Evolutionary conservation across 148 eudicot species (phyloP).

Genomic region (Suaeda aralocaspica): DNA sequence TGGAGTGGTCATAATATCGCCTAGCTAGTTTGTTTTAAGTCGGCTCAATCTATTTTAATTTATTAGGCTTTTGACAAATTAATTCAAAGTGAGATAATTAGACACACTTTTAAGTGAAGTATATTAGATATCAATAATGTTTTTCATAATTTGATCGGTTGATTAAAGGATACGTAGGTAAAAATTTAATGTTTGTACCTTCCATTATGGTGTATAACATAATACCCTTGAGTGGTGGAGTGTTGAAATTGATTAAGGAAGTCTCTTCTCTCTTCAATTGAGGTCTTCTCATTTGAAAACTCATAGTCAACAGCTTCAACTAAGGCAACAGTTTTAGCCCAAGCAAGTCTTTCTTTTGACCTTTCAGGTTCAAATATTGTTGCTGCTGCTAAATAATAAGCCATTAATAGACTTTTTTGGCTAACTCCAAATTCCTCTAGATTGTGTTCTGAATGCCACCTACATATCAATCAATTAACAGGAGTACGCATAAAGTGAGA

Average conservation of each 20-base stretch:
- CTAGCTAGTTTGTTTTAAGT: too few species aligned
- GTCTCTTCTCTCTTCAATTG: slow-evolving; percentile 29
- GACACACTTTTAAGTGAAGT: too few species aligned
- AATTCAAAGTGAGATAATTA: too few species aligned
- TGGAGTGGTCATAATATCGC: too few species aligned
- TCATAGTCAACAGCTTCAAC: slow-evolving; percentile 42
- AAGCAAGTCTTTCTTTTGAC: slow-evolving; percentile 57
- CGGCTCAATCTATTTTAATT: too few species aligned
- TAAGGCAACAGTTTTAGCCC: slow-evolving; percentile 68
- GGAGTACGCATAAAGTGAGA: not conserved
- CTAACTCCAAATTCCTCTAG: slow-evolving; percentile 45
- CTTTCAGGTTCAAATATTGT: slow-evolving; percentile 67
- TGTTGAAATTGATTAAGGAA: slow-evolving; percentile 45
- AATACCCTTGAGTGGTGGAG: slow-evolving; percentile 15
- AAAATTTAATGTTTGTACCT: slow-evolving; percentile 27
- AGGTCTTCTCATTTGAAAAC: slow-evolving; percentile 28
- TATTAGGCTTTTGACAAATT: too few species aligned
- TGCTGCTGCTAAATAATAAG: slow-evolving; percentile 59
- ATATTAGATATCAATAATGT: too few species aligned
- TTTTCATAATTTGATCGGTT: too few species aligned
- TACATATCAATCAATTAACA: slow-evolving; percentile 2
- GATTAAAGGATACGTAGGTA: not conserved
- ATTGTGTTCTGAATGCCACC: slow-evolving; percentile 56
- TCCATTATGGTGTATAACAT: slow-evolving; percentile 15
- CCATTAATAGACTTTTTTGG: slow-evolving; percentile 40